Evolutionary conservation across 441 rosid genomes (phyloP).

Genomic region (Pelargonium citronellum): DNA sequence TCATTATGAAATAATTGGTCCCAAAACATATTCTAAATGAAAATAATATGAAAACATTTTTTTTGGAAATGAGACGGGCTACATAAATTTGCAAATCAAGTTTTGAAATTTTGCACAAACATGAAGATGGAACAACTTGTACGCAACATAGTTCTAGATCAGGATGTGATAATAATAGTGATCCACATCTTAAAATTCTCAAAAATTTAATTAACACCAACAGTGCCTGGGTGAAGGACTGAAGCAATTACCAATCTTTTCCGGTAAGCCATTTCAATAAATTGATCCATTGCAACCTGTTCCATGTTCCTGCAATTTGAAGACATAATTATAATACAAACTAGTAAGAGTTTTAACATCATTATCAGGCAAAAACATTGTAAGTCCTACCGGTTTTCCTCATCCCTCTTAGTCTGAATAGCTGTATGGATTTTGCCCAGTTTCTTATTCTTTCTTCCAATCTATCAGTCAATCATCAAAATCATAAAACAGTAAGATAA

Average conservation of each 20-base stretch:
- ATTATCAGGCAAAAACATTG: background rate
- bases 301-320: constrained; percentile 41
- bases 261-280: constrained; percentile 48
- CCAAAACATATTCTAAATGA: background rate
- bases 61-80: background rate
- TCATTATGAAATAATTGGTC: background rate
- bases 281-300: constrained; percentile 49
- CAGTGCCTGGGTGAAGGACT: background rate
- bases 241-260: constrained; percentile 40
- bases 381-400: constrained; percentile 33
- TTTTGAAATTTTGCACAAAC: background rate
- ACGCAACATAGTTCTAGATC: background rate
- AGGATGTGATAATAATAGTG: background rate
- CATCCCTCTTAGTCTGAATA: constrained; percentile 30
- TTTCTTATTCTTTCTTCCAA: constrained; percentile 34
- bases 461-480: constrained; percentile 22
- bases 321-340: constrained; percentile 1
- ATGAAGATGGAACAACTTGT: background rate
- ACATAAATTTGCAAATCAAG: no score
- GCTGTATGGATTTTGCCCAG: constrained; percentile 32
- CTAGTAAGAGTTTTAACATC: background rate
- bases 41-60: background rate
- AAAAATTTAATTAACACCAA: background rate
- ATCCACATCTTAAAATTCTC: background rate
- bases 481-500: background rate